Conservation (phyloP, 1,139 yeast species). For the Debaryomyces subglobosus region DNA sequence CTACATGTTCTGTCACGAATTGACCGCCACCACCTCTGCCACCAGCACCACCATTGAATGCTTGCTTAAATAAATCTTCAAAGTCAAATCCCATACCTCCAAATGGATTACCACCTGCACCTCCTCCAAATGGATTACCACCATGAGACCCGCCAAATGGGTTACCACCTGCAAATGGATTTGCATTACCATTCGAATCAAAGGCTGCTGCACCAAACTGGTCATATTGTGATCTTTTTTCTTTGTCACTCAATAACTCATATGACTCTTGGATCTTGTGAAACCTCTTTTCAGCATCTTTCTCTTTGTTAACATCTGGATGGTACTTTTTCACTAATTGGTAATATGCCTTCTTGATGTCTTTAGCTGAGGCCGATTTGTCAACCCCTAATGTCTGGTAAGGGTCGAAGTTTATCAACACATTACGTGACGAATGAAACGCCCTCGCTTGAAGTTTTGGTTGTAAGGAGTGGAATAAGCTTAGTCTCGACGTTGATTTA, state of each 20-base stretch:
- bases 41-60: conserved; percentile 52
- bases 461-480: not conserved
- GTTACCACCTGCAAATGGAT: conserved; percentile 54
- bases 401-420: conserved; percentile 63
- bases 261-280: conserved; percentile 95
- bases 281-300: conserved; percentile 83
- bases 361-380: conserved; percentile 70
- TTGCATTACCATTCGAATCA: conserved; percentile 63
- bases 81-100: conserved; percentile 64
- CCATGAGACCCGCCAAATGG: conserved; percentile 47
- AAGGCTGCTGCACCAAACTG: conserved; percentile 90
- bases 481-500: not conserved
- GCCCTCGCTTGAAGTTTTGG: conserved; percentile 14
- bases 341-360: conserved; percentile 92
- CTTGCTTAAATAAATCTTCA: conserved; percentile 86
- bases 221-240: conserved; percentile 86
- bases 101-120: conserved; percentile 41
- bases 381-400: conserved; percentile 81
- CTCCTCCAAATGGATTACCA: conserved; percentile 42
- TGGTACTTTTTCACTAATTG: conserved; percentile 91
- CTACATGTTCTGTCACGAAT: conserved; percentile 76
- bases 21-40: conserved; percentile 39
- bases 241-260: conserved; percentile 85
- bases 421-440: conserved; percentile 30
- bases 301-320: conserved; percentile 94